Base-by-base conservation (phyloP, 495 filamentous ascomycete genomes). In the Daldinia concentrica region DNA sequence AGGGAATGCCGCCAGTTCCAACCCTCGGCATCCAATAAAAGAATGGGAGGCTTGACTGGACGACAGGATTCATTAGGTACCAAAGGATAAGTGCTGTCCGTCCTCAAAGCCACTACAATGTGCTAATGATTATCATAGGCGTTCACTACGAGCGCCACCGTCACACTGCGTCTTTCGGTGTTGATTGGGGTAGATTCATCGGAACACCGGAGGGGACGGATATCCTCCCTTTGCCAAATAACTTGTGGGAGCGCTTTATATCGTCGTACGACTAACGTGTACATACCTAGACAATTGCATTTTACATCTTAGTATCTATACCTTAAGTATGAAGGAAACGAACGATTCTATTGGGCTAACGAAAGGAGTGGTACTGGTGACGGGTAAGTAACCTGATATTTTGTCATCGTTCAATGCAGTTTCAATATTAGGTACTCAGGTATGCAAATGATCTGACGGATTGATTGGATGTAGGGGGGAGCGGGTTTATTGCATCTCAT, bases 401-500 rank as follows among this genome's bases (percentile, higher is more conserved):
- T 60, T 54, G n/a, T 54, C 12, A 48, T 48, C 2, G 17, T 48
- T n/a, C n/a, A n/a, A n/a, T n/a, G n/a, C n/a, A n/a, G n/a, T n/a
- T n/a, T n/a, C n/a, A n/a, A n/a, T n/a, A n/a, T n/a, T n/a, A n/a
- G n/a, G n/a, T n/a, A n/a, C 19, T 4, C 6, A 27, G 12, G 12
- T 12, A 14, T 12, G 50, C 1, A 54, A 11, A 12, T 24, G 12
- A 48, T 48, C 43, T 48, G 15, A 63, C 27, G n/a, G 24, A 7
- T 14, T 4, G 8, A 3, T 17, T 29, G 1, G 1, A 15, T 17
- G 45, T 45, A 57, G 74, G 74, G n/a, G 71, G 71, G 0, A 76
- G 71, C 41, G 74, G 74, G 2, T 76, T 76, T 39, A 71, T 76
- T 30, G 74, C 74, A 14, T 73, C 74, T 37, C 74, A 76, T 30